phyloP scores from a whole-genome alignment of 805 yeast genomes.

The Lipomyces starkeyi region DNA sequence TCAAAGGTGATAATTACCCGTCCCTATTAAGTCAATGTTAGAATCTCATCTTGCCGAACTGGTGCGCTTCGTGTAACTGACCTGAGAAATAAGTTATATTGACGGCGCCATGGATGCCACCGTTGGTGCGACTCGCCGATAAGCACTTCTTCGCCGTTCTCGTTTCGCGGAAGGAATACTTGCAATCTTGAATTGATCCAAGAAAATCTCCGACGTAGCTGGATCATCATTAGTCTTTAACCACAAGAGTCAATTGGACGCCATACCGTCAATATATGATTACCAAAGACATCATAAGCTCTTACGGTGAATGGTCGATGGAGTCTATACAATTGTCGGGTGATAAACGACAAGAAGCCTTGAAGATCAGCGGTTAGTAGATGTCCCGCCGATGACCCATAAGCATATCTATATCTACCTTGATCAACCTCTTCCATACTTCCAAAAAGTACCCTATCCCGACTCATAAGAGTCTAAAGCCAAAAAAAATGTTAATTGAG shows the following conservation, averaged over 20 bases:
- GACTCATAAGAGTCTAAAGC: slow-evolving; percentile 61
- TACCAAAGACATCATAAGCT: slow-evolving; percentile 46
- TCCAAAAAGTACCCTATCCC: slow-evolving; percentile 76
- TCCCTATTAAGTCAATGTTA: neutral
- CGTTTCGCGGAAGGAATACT: slow-evolving; percentile 59
- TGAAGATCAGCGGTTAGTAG: neutral
- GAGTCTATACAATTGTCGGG: slow-evolving; percentile 80
- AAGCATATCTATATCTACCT: slow-evolving; percentile 48
- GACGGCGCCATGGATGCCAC: slow-evolving; percentile 94
- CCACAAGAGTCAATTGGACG: neutral
- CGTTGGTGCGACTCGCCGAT: slow-evolving; percentile 89
- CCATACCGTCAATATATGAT: slow-evolving; percentile 46
- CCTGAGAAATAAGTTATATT: slow-evolving; percentile 72
- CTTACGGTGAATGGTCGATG: slow-evolving; percentile 72
- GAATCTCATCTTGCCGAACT: neutral
- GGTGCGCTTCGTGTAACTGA: slow-evolving; percentile 35
- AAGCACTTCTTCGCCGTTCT: slow-evolving; percentile 52
- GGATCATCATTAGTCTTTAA: neutral
- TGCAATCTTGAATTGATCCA: slow-evolving; percentile 88
- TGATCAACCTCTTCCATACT: slow-evolving; percentile 81
- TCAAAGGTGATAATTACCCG: neutral
- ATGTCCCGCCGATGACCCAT: too few species aligned
- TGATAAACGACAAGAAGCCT: slow-evolving; percentile 61
- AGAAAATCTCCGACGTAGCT: slow-evolving; percentile 79
- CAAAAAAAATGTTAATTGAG: slow-evolving; percentile 7